These are phyloP conservation scores for Paramyrothecium roridum DNA, from an alignment of 2,329 filamentous ascomycete species.

Conservation along the genomic window DNA sequence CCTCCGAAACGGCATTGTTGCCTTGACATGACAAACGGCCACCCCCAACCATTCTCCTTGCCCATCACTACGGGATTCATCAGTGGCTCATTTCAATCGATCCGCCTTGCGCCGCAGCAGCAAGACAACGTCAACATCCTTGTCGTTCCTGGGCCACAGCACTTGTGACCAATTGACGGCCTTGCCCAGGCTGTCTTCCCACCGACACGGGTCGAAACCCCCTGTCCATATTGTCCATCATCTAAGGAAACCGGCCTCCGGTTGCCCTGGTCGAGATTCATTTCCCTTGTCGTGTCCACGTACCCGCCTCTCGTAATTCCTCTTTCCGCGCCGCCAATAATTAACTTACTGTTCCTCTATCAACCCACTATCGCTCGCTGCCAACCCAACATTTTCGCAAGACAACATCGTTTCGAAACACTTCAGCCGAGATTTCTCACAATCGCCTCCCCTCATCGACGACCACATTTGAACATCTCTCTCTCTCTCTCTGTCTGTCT, in stretches of 20 bases:
- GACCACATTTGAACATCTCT: too few relatives aligned
- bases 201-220: background rate
- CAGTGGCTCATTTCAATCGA: background rate
- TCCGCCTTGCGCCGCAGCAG: background rate
- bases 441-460: too few relatives aligned
- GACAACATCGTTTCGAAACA: background rate
- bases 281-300: background rate
- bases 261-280: background rate
- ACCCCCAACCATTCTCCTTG: background rate
- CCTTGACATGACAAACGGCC: background rate
- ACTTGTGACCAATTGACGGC: background rate
- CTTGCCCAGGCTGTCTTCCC: background rate
- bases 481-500: too few relatives aligned
- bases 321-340: background rate
- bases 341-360: background rate
- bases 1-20: background rate
- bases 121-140: background rate
- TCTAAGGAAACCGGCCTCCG: background rate
- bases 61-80: background rate
- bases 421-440: background rate
- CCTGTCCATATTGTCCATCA: background rate
- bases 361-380: too few relatives aligned
- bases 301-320: background rate
- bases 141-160: background rate
- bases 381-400: too few relatives aligned